These are phyloP conservation scores for Rhinocladiella similis DNA, from an alignment of 2,329 filamentous ascomycete genomes.

Conservation along the genomic window DNA sequence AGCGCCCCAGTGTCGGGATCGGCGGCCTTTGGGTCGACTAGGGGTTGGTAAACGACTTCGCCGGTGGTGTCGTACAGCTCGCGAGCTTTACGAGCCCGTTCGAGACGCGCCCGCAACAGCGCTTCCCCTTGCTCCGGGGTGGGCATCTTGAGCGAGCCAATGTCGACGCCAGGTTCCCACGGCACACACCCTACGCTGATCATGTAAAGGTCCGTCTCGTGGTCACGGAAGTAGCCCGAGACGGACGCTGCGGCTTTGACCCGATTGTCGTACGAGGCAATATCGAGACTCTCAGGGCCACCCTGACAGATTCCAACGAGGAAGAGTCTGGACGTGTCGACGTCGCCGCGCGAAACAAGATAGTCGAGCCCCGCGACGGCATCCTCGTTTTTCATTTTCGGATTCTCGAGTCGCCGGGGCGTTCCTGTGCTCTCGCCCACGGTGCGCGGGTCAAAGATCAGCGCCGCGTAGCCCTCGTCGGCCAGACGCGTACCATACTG, in stretches of 20 bases:
- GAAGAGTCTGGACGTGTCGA: conserved; percentile 31
- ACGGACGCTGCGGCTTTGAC: conserved; percentile 18
- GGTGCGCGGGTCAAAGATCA: conserved; percentile 36
- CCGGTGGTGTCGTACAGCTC: conserved; percentile 33
- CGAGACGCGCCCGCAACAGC: conserved; percentile 30
- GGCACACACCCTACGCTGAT: conserved; percentile 34
- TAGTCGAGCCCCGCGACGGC: conserved; percentile 34
- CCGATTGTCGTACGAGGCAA: conserved; percentile 32
- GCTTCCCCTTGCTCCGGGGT: conserved; percentile 33
- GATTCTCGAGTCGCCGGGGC: conserved; percentile 34
- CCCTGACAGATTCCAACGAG: conserved; percentile 35
- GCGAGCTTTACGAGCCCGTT: conserved; percentile 30
- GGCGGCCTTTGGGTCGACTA: conserved; percentile 30
- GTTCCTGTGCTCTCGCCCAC: conserved; percentile 35
- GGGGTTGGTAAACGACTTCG: conserved; percentile 33
- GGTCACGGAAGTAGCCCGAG: conserved; percentile 33
- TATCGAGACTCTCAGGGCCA: conserved; percentile 33
- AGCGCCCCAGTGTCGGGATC: conserved; percentile 29
- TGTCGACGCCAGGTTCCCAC: conserved; percentile 29
- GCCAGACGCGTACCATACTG: conserved; percentile 36
- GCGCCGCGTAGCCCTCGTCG: conserved; percentile 35
- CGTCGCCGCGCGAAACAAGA: conserved; percentile 30
- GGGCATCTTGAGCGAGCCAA: conserved; percentile 31
- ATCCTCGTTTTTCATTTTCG: conserved; percentile 36
- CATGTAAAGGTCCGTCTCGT: conserved; percentile 35